Evolutionary conservation across 1,139 yeast genomes (phyloP), one percentile per base, ranked within the genome.

Genomic region (Magnusiomyces fungicola): DNA sequence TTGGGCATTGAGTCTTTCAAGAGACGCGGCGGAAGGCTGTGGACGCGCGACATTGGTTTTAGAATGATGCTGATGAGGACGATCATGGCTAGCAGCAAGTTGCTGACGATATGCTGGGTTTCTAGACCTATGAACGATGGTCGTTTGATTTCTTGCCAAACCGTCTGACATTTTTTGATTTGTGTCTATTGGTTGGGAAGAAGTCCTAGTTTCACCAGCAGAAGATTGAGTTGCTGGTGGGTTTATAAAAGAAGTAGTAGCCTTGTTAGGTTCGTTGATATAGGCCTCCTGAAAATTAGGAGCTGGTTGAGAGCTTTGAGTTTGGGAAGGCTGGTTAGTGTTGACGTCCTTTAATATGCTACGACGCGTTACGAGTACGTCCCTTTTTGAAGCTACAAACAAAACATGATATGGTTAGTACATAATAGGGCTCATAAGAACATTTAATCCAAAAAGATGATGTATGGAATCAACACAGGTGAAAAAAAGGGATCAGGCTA

Each of bases 1-100:
- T 18, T 38, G 46, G n/a, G 24, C 29, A 42, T 51, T 51, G 16
- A 51, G 48, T 6, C 22, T 29, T 32, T 51, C 53, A 2, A 51
- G 45, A 10, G 53, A 51, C 9, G 46, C 30, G 30, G 30, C 7
- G 12, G 30, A 7, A 27, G 30, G 30, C 30, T 7, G 7, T 7
- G 12, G 7, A 12, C 7, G 30, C 30, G 30, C 10, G 30, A 7
- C 7, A 27, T 7, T 12, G 12, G 30, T 27, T 7, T 27, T 7
- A 27, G 30, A 7, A 27, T 27, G 7, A 12, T 27, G 30, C 7
- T 7, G 30, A 27, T 7, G 10, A 12, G 30, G 30, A 12, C 10
- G 12, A 7, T 27, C 30, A 27, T 27, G 30, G 12, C 30, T 27
- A 7, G 12, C 12, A 12, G 30, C 30, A 12, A 12, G 7, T 12